Base-by-base conservation (phyloP, 2,329 filamentous ascomycete genomes). In the Triangularia setosa region DNA sequence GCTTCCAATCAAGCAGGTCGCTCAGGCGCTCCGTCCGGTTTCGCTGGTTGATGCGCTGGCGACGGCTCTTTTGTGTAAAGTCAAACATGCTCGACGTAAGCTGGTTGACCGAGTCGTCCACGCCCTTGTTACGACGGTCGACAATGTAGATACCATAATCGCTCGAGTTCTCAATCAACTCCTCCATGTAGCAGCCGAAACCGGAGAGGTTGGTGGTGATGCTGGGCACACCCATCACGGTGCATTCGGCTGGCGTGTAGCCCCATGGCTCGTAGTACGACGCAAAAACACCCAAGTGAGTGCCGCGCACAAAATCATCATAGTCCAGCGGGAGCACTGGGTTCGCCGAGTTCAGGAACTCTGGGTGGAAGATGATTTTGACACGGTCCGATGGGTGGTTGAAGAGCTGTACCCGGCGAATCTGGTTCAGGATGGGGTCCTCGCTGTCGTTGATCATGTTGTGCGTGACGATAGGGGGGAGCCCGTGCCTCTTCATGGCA, bases 201-300 rank as follows among this genome's bases (percentile, higher is more conserved):
- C 95, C 95, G 6, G 95, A 98, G 54, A 99, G 81, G 78, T 99
- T 99, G 27, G 94, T 98, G 11, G 95, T 98, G 79, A 99, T 97
- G 78, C 92, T 97, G 53, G 95, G 95, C 48, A 99, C 93, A 72
- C 95, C 95, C 95, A 98, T 98, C 68, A 98, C 95, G 0, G 95
- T 98, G 78, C 95, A 99, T 78, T 98, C 95, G 60, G 95, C 94
- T 0, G 94, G 95, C 1, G 95, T 99, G 79, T 99, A 99, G 55
- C 95, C 95, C 95, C 95, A 99, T 8, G 95, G 95, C 80, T 99
- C 95, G 77, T 99, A 99, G 85, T 98, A 98, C 2, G 95, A 98
- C 24, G 94, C 85, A 79, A 99, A 99, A 64, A 99, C 88, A 72
- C 95, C 95, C 74, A 99, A 81, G 78, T 99, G 94, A 48, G 94